Conservation (phyloP, 2,329 filamentous ascomycete species). For the Zasmidium citrigriseum region DNA sequence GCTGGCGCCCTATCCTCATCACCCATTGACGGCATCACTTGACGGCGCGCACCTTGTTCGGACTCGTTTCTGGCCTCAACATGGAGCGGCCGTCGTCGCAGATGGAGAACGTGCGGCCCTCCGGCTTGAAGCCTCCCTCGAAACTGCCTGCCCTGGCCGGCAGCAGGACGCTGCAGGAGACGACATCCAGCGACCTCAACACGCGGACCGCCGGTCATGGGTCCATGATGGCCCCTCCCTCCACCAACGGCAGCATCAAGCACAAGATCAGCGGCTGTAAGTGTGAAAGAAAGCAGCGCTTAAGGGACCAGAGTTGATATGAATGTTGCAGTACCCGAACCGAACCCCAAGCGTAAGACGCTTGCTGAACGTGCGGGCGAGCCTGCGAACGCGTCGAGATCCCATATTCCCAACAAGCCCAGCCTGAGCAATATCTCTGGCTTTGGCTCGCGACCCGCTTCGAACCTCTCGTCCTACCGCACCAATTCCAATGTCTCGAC, state of each 20-base stretch:
- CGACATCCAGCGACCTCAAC: slow-evolving; percentile 47
- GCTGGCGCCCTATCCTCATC: not conserved
- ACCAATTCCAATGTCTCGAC: slow-evolving; percentile 42
- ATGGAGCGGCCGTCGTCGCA: slow-evolving; percentile 35
- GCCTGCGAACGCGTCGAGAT: slow-evolving; percentile 35
- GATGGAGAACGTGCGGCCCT: slow-evolving; percentile 35
- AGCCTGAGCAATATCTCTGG: slow-evolving; percentile 17
- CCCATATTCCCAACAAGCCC: slow-evolving; percentile 27
- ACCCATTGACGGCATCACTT: not conserved
- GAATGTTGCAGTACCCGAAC: slow-evolving; percentile 43
- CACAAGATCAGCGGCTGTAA: slow-evolving; percentile 55
- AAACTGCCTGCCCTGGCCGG: slow-evolving; percentile 29
- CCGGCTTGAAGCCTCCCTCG: slow-evolving; percentile 34
- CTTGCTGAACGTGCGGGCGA: slow-evolving; percentile 51
- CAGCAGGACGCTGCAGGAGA: slow-evolving; percentile 28
- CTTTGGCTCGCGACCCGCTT: slow-evolving; percentile 23
- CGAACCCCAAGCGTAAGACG: slow-evolving; percentile 54
- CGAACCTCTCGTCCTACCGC: slow-evolving; percentile 40
- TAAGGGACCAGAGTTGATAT: not conserved
- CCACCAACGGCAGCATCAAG: slow-evolving; percentile 40
- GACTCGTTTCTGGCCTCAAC: not conserved
- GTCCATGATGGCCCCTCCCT: slow-evolving; percentile 45
- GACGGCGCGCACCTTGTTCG: not conserved
- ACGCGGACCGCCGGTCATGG: slow-evolving; percentile 40
- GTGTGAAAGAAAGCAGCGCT: slow-evolving; percentile 15